Conservation (phyloP, 2,329 filamentous ascomycete genomes). For the Penicillium olsonii region DNA sequence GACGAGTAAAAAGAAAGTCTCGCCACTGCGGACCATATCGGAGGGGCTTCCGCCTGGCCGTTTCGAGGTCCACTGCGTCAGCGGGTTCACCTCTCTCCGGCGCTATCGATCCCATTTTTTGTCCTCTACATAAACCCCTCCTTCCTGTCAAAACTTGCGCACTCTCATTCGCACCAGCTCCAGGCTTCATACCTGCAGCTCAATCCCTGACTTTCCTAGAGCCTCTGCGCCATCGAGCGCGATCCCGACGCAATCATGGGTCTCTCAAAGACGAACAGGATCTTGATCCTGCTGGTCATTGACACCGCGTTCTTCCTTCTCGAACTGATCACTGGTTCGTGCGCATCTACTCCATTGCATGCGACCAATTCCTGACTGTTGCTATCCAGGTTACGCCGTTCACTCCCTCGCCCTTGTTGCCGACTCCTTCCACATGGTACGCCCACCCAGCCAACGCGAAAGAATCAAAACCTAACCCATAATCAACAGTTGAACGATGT, state of each 20-base stretch:
- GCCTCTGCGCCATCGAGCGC: constrained; percentile 27
- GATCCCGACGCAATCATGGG: constrained; percentile 58
- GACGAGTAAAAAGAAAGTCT: constrained; percentile 3
- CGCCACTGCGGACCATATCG: constrained; percentile 19
- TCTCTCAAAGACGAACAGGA: constrained; percentile 89
- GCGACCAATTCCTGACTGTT: constrained; percentile 16
- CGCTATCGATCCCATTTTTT: constrained; percentile 7
- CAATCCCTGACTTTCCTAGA: constrained; percentile 4
- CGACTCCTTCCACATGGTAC: constrained; percentile 96
- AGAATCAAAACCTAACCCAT: neutral
- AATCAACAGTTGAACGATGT: constrained; percentile 82
- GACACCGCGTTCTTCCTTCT: constrained; percentile 88
- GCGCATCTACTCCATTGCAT: neutral
- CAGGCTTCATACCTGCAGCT: neutral
- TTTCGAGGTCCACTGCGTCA: constrained; percentile 19
- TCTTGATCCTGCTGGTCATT: constrained; percentile 88
- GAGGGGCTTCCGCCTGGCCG: constrained; percentile 19
- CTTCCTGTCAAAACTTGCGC: neutral
- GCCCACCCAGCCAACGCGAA: constrained; percentile 25
- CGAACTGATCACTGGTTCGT: constrained; percentile 72
- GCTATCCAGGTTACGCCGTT: constrained; percentile 68
- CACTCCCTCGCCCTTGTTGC: constrained; percentile 91
- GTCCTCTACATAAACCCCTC: constrained; percentile 1
- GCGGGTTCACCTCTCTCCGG: constrained; percentile 1
- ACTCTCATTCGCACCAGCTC: no score